Base-by-base conservation (phyloP, 2,329 filamentous ascomycete genomes). In the Harringtonia aguacate region DNA sequence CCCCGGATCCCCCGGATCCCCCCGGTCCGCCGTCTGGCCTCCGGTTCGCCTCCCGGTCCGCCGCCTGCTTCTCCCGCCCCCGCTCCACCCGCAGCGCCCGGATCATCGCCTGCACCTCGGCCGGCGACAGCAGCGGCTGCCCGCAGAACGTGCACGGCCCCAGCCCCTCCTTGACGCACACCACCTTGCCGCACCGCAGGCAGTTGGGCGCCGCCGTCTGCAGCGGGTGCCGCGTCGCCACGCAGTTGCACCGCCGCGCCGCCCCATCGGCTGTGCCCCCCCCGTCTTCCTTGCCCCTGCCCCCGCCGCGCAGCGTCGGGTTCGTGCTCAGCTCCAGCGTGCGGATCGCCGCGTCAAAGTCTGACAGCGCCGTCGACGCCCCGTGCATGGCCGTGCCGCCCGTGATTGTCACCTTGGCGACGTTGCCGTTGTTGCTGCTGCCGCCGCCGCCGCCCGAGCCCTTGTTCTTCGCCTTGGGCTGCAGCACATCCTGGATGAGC, bases 171-270 rank as follows among this genome's bases (percentile, higher is more conserved):
- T 92, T 89, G 21, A 94, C 79, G 60, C 92, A 98, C 44, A 97
- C 82, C 13, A 98, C 87, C 60, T 97, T 97, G 47, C 92, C 92
- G 55, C 92, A 98, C 36, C 75, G 81, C 15, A 94, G 67, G 58
- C 92, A 98, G 59, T 97, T 98, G 1, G 92, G 92, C 0, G 89
- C 88, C 1, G 90, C 88, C n/a, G 78, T 78, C 36, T 95, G 82
- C 3, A 97, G 74, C 1, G 90, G 86, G 60, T 98, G 92, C 2
- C 86, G 77, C 0, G 84, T 80, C 0, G 86, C 92, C 56, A 94
- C 87, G 61, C 92, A 98, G 54, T 84, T 84, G 62, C 92, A 98
- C 45, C 79, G 79, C 8, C 84, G 75, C 41, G 78, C 71, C 10
- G 67, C 65, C 22, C 79, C 68, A 48, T 73, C 70, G 8, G 65